phyloP scores from a whole-genome alignment of 2,329 filamentous ascomycete genomes.

The Clarireedia sp. region DNA sequence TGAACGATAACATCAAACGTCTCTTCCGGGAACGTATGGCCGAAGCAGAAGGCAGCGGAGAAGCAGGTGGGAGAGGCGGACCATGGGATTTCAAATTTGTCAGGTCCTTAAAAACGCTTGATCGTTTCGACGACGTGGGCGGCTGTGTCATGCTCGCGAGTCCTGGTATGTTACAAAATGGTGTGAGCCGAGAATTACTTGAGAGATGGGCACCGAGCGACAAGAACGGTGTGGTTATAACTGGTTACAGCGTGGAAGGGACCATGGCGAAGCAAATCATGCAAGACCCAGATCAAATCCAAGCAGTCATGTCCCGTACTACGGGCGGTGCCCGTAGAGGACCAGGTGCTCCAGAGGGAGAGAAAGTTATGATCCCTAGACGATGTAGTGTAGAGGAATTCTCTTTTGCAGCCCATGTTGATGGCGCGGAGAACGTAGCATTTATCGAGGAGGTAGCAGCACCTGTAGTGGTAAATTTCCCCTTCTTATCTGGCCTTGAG shows the following conservation, averaged over 20 bases:
- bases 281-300: constrained; percentile 90
- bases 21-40: constrained; percentile 91
- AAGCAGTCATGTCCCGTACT: constrained; percentile 79
- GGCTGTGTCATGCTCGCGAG: constrained; percentile 95
- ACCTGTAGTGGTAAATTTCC: constrained; percentile 73
- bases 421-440: constrained; percentile 89
- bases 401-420: constrained; percentile 93
- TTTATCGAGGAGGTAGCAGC: constrained; percentile 94
- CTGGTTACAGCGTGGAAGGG: constrained; percentile 95
- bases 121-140: constrained; percentile 92
- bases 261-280: constrained; percentile 97
- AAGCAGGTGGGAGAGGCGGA: constrained; percentile 66
- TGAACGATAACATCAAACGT: constrained; percentile 98
- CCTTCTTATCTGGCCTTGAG: neutral
- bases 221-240: constrained; percentile 97
- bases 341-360: constrained; percentile 54
- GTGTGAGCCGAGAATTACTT: constrained; percentile 83
- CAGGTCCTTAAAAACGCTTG: constrained; percentile 81
- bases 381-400: constrained; percentile 90
- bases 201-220: constrained; percentile 95
- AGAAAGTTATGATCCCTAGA: constrained; percentile 84
- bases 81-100: constrained; percentile 98
- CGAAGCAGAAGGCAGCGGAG: constrained; percentile 74
- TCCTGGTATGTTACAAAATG: constrained; percentile 97
- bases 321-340: constrained; percentile 55